A percentile compares a stretch with the other conserved stretches of the same genome.
phyloP scores from a whole-genome alignment of 148 eudicot species.

The Chenopodium formosanum region DNA sequence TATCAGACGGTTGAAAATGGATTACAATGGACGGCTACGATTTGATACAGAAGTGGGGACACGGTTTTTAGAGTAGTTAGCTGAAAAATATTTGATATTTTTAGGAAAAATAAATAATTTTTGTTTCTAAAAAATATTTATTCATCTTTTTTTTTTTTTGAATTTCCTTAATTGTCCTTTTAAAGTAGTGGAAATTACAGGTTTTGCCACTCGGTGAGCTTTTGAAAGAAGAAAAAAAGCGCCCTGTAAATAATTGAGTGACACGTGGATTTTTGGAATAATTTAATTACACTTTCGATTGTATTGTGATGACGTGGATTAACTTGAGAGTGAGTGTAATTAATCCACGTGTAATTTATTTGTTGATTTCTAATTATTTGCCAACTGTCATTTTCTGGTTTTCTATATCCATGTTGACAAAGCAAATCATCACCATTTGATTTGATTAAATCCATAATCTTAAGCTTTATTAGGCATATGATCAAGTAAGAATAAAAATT shows the following conservation, averaged over 20 bases:
- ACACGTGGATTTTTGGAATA: neutral
- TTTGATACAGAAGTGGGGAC: neutral
- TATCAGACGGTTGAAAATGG: neutral
- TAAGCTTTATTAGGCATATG: no score
- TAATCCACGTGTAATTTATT: neutral
- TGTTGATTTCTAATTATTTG: neutral
- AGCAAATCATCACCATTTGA: neutral
- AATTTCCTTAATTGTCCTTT: neutral
- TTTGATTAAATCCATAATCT: no score
- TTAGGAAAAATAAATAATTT: neutral
- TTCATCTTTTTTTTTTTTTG: neutral
- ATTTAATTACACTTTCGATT: neutral
- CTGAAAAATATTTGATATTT: neutral
- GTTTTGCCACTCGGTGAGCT: constrained; percentile 1
- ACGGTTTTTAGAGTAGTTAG: neutral
- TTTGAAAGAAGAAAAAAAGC: constrained; percentile 13
- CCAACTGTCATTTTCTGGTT: neutral
- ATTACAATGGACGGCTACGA: constrained; percentile 9
- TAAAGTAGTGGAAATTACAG: neutral
- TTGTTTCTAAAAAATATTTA: neutral
- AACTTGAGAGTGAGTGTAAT: neutral
- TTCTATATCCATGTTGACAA: neutral
- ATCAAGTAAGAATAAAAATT: no score
- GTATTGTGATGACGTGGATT: constrained; percentile 11
- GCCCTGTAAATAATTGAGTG: neutral